Evolutionary conservation across 129 eudicot genomes (phyloP), one percentile per base, ranked within the genome.

Genomic region (Chrysanthemum makinoi): DNA sequence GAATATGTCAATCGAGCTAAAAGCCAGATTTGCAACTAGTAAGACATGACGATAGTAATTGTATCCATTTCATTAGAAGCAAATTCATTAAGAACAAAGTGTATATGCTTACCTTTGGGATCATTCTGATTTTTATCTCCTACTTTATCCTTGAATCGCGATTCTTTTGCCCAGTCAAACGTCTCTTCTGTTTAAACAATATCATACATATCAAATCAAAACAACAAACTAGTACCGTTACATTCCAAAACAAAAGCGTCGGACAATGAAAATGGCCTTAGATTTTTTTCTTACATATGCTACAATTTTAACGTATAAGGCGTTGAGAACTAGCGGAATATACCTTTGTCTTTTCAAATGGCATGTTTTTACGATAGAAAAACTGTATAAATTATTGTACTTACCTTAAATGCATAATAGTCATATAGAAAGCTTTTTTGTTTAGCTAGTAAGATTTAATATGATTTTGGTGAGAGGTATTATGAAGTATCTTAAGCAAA

Each of bases 61-160:
- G 20, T 20, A 28, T 28, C 2, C 2, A 28, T 28, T 28, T 28
- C 33, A 28, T 28, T 28, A 4, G 33, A 28, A 28, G 33, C 33
- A 28, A 28, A 28, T 4, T 28, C 33, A 28, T 28, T 28, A 75
- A 55, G 49, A 48, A 65, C 28, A 43, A 56, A 17, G 2, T 39
- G 12, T 24, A 26, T 55, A 14, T 16, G 67, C 43, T 69, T 80
- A 76, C 93, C 87, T 62, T 46, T 39, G 68, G 77, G 44, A 75
- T 73, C 84, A 9, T 49, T 72, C 63, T 59, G 80, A 75, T 66
- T 30, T 24, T 69, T 75, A 43, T 64, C 79, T 16, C 14, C 73
- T 65, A 51, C 75, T 44, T 84, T 82, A 69, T 68, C 80, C 75
- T 75, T 82, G 71, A 80, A 74, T 39, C 82, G 66, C 14, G 81